Conservation (phyloP, 2,329 filamentous ascomycete genomes). For the Hypoxylon sp. region DNA sequence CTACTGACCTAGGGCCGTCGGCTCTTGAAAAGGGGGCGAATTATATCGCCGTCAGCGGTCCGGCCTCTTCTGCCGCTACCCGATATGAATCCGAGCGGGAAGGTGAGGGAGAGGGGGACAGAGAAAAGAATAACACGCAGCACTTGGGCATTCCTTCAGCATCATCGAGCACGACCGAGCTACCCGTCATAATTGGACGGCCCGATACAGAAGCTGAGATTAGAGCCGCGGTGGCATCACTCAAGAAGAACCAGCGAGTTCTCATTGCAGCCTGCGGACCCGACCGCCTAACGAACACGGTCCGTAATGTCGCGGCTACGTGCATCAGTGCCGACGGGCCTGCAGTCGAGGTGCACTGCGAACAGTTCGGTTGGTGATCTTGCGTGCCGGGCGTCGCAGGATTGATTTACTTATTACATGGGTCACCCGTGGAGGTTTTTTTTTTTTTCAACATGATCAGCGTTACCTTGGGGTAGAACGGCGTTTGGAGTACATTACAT, state of each 20-base stretch:
- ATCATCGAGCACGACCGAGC: constrained; percentile 39
- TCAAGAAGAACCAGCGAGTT: constrained; percentile 56
- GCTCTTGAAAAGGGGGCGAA: constrained; percentile 39
- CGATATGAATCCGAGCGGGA: constrained; percentile 47
- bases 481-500: constrained; percentile 33
- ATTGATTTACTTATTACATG: constrained; percentile 16
- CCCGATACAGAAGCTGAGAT: constrained; percentile 60
- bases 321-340: constrained; percentile 62
- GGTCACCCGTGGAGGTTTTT: constrained; percentile 5
- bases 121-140: constrained; percentile 22
- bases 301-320: constrained; percentile 62
- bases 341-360: constrained; percentile 66
- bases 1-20: constrained; percentile 28
- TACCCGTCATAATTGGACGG: constrained; percentile 57
- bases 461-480: constrained; percentile 28
- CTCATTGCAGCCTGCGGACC: constrained; percentile 66
- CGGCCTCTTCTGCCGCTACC: constrained; percentile 38
- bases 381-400: neutral
- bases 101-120: no score
- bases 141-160: constrained; percentile 32
- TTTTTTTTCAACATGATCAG: constrained; percentile 9
- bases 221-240: constrained; percentile 55
- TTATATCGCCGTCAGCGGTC: constrained; percentile 27
- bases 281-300: constrained; percentile 59
- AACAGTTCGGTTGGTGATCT: constrained; percentile 63